Evolutionary conservation across 495 filamentous ascomycete species (phyloP), one percentile per base, ranked within the genome.

Genomic region (Chlorociboria aeruginascens): DNA sequence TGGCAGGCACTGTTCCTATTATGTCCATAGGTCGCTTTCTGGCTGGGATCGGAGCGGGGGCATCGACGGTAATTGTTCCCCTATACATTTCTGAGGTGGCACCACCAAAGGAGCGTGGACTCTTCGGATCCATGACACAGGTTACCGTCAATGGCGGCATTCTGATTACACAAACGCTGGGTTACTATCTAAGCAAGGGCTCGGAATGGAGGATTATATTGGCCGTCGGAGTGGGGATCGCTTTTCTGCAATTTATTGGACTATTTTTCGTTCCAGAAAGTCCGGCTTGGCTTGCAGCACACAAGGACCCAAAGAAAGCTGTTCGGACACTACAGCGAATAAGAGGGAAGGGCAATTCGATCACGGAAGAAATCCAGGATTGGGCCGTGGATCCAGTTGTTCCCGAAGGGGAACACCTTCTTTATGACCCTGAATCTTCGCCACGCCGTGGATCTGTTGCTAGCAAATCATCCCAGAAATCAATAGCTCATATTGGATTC

Each of bases 91-190:
- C 86, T 13, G 93, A 98, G 62, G 72, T 94, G 13, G 83, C 89
- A 0, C 92, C 90, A 12, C 84, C 83, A 0, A 66, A 66, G 3
- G 74, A 83, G 42, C 81, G 82, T 36, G 93, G 93, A 1, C 78
- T 89, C 48, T 95, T 95, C 59, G 92, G 93, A 7, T 81, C 83
- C 12, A 81, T 93, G 56, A 98, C 92, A 3, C 92, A 98, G 58
- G 73, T 98, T 52, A 89, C 86, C 68, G 87, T 89, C 61, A 96
- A 96, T 56, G 66, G 92, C n/a, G 92, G 92, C 11, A 97, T 98
- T 42, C 61, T 98, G 9, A 65, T 81, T 28, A 79, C 89, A 0
- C 93, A 97, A 59, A 68, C 81, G 0, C 67, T 96, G 40, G 92
- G 92, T 0, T 90, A 82, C 47, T 96, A 93, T 63, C 65, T 94